Conservation (phyloP, 2,329 filamentous ascomycete genomes). For the Cytospora chrysosperma region DNA sequence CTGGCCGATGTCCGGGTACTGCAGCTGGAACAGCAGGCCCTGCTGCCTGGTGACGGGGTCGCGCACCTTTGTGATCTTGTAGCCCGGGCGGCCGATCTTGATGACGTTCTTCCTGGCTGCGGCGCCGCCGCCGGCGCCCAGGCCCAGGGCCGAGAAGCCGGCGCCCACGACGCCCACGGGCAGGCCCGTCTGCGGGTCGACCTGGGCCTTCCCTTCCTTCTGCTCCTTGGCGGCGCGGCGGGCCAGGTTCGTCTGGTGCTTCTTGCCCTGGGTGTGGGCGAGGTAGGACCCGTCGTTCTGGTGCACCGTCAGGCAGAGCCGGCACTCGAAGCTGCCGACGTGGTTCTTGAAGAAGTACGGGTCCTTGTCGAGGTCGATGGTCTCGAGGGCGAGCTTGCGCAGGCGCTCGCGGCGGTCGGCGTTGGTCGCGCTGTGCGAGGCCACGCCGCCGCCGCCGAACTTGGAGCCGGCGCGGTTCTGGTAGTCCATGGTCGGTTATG, state of each 20-base stretch:
- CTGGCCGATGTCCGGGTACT: slow-evolving; percentile 85
- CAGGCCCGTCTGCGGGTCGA: slow-evolving; percentile 66
- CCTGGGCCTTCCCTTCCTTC: slow-evolving; percentile 74
- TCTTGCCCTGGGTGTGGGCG: slow-evolving; percentile 95
- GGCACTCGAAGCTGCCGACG: slow-evolving; percentile 95
- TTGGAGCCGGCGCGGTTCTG: slow-evolving; percentile 96
- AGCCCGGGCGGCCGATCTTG: slow-evolving; percentile 94
- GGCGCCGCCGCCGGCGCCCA: slow-evolving; percentile 54
- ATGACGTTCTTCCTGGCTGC: slow-evolving; percentile 75
- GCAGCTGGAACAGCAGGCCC: slow-evolving; percentile 91
- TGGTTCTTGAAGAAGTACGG: slow-evolving; percentile 99
- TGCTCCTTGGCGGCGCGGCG: slow-evolving; percentile 94
- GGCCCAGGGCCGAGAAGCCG: slow-evolving; percentile 51
- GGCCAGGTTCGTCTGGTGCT: slow-evolving; percentile 98
- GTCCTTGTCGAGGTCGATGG: slow-evolving; percentile 98
- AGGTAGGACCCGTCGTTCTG: slow-evolving; percentile 99
- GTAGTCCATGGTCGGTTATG: slow-evolving; percentile 70
- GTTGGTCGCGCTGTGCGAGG: slow-evolving; percentile 89
- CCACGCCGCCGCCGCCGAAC: slow-evolving; percentile 95
- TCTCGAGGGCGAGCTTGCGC: slow-evolving; percentile 96
- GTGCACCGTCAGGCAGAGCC: slow-evolving; percentile 94
- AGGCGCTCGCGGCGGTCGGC: slow-evolving; percentile 96
- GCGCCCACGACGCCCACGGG: slow-evolving; percentile 77
- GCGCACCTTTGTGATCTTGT: slow-evolving; percentile 95
- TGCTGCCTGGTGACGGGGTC: slow-evolving; percentile 87